A percentile compares a stretch with the other conserved stretches of the same genome.
phyloP scores from a whole-genome alignment of 2,329 filamentous ascomycete genomes.

The Arthrobotrys sinensis region DNA sequence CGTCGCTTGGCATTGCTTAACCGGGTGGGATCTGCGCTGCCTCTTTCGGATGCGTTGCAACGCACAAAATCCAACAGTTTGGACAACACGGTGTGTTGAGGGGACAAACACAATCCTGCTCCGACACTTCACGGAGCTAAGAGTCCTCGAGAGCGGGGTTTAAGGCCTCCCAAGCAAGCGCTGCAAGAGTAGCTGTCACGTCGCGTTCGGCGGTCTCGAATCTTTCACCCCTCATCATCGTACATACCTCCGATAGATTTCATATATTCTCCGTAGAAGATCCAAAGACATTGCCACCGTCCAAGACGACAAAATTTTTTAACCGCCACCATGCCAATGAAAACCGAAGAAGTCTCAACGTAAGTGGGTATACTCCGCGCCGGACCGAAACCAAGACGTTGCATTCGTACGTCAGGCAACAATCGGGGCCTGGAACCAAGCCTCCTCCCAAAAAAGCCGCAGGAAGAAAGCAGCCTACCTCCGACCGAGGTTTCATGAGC shows the following conservation, averaged over 20 bases:
- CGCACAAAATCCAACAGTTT: neutral
- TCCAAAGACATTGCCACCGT: constrained; percentile 15
- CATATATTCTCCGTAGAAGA: neutral
- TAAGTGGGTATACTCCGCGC: constrained; percentile 23
- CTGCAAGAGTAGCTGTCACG: neutral
- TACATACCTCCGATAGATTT: constrained; percentile 1
- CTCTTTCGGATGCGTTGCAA: neutral
- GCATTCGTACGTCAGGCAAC: constrained; percentile 17
- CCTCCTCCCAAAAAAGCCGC: neutral
- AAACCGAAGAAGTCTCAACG: constrained; percentile 19
- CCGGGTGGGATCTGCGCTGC: constrained; percentile 31
- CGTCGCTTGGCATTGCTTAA: constrained; percentile 35
- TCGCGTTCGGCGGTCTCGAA: constrained; percentile 12
- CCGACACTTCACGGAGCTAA: neutral
- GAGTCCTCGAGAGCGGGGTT: neutral
- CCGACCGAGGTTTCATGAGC: constrained; percentile 26
- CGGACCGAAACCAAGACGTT: constrained; percentile 5
- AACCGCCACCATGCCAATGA: constrained; percentile 21
- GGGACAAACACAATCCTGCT: constrained; percentile 17
- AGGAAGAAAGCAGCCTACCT: neutral
- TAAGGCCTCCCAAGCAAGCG: neutral
- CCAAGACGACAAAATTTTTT: neutral
- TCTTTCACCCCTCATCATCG: constrained; percentile 22
- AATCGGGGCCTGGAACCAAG: constrained; percentile 18
- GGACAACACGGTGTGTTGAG: neutral